Percentiles rank a stretch among this genome's conserved stretches.
Evolutionary conservation across 2,329 filamentous ascomycete species (phyloP).

Genomic region (Shiraia sp.): DNA sequence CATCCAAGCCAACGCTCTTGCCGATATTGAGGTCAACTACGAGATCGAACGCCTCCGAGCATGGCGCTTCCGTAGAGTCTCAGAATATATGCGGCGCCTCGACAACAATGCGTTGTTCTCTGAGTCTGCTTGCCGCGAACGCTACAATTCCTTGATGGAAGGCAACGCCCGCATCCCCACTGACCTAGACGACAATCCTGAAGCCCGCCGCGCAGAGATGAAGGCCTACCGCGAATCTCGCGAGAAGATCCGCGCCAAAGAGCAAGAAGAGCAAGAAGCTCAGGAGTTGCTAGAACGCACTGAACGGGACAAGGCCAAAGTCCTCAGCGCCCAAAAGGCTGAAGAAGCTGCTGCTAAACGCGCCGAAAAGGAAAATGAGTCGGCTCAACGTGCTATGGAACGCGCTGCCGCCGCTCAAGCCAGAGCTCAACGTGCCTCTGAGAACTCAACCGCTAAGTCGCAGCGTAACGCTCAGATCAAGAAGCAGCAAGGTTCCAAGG

Average conservation of each 20-base stretch:
- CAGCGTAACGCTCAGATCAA: constrained; percentile 23
- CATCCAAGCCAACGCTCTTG: constrained; percentile 44
- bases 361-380: constrained; percentile 16
- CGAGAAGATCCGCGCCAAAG: constrained; percentile 22
- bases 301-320: constrained; percentile 21
- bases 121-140: constrained; percentile 51
- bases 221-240: constrained; percentile 21
- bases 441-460: constrained; percentile 17
- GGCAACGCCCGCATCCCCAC: constrained; percentile 52
- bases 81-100: constrained; percentile 48
- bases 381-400: constrained; percentile 23
- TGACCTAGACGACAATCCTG: constrained; percentile 48
- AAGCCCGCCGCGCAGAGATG: constrained; percentile 39
- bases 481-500: constrained; percentile 7
- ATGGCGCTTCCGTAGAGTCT: constrained; percentile 51
- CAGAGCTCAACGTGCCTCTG: constrained; percentile 15
- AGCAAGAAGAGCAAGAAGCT: constrained; percentile 21
- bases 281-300: constrained; percentile 14
- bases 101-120: constrained; percentile 50
- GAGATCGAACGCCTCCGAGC: constrained; percentile 46
- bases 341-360: constrained; percentile 24
- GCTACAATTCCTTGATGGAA: constrained; percentile 46
- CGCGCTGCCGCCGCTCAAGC: constrained; percentile 26
- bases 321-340: constrained; percentile 26
- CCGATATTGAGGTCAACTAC: constrained; percentile 49